Evolutionary conservation across 257 asterid genomes (phyloP), one percentile per base, ranked within the genome.

Genomic region (Rauvolfia tetraphylla): DNA sequence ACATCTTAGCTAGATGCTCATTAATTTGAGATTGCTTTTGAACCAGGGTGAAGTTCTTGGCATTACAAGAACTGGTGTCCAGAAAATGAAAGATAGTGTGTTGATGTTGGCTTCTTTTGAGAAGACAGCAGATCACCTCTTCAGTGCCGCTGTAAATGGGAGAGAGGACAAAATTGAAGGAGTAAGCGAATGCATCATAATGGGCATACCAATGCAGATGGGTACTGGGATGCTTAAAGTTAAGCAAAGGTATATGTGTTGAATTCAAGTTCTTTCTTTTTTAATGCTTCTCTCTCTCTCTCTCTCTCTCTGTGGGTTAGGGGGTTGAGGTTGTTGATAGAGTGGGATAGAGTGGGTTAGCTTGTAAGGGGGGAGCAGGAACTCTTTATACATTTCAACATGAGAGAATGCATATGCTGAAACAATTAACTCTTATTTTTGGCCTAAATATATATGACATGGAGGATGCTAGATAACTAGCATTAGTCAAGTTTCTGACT

Each of bases 191-290:
- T 87, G 97, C 87, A 91, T 95, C 84, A 95, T 95, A 61, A 88
- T 92, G 98, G 98, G 98, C 44, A 87, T 88, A 84, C 98, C 98
- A 29, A 88, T 91, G 89, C 93, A 62, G 80, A 44, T 89, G 44
- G 98, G 97, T 78, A 95, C 98, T 1, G 98, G 98, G 54, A 92
- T 90, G 88, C 87, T 95, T 81, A 92, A 95, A 88, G 82, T 95
- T 68, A 85, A 86, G 85, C 98, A 92, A 85, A 81, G 90, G 96
- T 91, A 80, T 65, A 80, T 22, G 15, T 22, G 0, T 46, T 18
- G 13, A 11, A 62, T 71, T 62, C 44, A 4, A 54, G 1, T 41
- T 5, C 1, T 23, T 33, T 51, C 7, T 22, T 72, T 34, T 38
- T 68, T 5, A 13, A 0, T 15, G 2, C 3, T 29, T n/a, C 25